These are phyloP conservation scores for Trichomonas tenax DNA, from an alignment of 208 protist genomes.

Conservation along the genomic window DNA sequence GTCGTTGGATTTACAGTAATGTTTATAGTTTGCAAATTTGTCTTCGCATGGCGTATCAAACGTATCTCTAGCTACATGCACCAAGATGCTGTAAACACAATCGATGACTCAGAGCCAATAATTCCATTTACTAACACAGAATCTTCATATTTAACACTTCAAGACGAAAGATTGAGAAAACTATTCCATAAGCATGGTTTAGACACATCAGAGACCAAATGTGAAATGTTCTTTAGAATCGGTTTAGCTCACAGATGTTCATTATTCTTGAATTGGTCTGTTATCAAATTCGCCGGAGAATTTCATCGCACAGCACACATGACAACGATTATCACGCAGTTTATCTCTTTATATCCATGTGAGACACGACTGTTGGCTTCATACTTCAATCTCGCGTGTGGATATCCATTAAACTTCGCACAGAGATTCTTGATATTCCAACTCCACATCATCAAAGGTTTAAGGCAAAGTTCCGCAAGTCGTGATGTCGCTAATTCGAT, in stretches of 20 bases:
- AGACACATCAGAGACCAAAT: neutral
- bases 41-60: neutral
- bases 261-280: conserved; percentile 3
- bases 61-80: neutral
- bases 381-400: neutral
- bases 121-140: neutral
- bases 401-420: neutral
- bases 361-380: neutral
- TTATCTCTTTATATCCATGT: neutral
- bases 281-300: neutral
- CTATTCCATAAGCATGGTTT: neutral
- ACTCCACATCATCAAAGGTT: neutral
- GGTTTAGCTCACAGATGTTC: neutral
- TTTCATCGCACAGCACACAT: neutral
- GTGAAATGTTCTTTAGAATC: neutral
- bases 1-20: neutral
- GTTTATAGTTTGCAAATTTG: neutral
- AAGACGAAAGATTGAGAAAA: neutral
- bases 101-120: neutral
- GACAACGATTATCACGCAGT: neutral
- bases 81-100: neutral
- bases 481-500: neutral
- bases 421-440: neutral
- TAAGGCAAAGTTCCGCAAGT: neutral
- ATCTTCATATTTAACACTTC: neutral